Percentiles rank a stretch among this genome's conserved stretches.
These are phyloP conservation scores for Pichia rugopelliculosa DNA, from an alignment of 805 yeast genomes.

Conservation along the genomic window DNA sequence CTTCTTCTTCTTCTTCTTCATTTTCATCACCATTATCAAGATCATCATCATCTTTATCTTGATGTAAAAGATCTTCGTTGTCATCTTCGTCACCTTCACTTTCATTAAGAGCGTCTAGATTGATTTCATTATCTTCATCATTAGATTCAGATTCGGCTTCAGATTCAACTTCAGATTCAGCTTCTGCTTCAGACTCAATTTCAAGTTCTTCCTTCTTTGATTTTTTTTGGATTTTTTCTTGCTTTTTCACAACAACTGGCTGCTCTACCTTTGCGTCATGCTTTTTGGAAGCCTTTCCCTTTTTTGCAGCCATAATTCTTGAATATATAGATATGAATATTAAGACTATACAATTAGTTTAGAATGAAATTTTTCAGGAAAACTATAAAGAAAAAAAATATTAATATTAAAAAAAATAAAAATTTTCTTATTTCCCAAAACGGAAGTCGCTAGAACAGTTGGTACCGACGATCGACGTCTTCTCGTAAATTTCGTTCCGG, in stretches of 20 bases:
- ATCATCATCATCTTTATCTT: constrained; percentile 28
- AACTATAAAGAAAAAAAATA: not conserved
- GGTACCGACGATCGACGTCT: not conserved
- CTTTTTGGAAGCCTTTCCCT: constrained; percentile 20
- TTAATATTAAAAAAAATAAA: too few species aligned
- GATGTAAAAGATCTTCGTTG: constrained; percentile 19
- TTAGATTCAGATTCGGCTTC: too few species aligned
- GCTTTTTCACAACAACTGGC: constrained; percentile 11
- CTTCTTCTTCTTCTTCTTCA: constrained; percentile 68
- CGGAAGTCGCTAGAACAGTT: not conserved
- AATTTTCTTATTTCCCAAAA: constrained; percentile 5
- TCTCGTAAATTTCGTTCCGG: not conserved
- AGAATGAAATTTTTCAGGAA: not conserved
- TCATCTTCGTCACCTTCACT: constrained; percentile 37
- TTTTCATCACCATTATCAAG: constrained; percentile 36
- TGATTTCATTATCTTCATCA: constrained; percentile 30
- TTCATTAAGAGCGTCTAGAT: constrained; percentile 23
- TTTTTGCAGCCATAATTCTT: constrained; percentile 35
- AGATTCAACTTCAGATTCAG: constrained; percentile 30
- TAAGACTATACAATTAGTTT: not conserved
- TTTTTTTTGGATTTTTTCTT: constrained; percentile 9
- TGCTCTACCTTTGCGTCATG: constrained; percentile 50
- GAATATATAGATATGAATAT: constrained; percentile 8
- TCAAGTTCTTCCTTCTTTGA: constrained; percentile 33
- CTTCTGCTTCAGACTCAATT: constrained; percentile 11